Evolutionary conservation across 2,329 filamentous ascomycete genomes (phyloP).

Genomic region (Colletotrichum zoysiae): DNA sequence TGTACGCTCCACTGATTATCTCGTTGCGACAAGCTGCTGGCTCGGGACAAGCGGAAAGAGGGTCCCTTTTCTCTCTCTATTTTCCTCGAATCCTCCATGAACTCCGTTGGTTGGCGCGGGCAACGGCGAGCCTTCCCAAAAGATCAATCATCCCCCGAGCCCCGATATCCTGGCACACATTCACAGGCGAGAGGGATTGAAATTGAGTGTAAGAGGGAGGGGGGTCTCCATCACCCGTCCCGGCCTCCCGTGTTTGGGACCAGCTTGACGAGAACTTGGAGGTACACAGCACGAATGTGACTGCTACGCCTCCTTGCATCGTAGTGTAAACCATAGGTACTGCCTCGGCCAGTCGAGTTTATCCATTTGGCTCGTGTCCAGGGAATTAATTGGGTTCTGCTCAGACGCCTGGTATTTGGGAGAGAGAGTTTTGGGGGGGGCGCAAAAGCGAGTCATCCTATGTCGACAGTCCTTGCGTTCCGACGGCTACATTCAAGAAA

Average conservation of each 20-base stretch:
- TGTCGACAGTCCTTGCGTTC: constrained; percentile 18
- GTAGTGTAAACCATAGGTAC: not conserved
- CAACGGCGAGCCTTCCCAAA: constrained; percentile 40
- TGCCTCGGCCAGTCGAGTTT: constrained; percentile 20
- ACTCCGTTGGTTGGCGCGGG: constrained; percentile 37
- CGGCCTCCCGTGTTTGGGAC: constrained; percentile 31
- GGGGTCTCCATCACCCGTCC: constrained; percentile 26
- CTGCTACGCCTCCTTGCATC: not conserved
- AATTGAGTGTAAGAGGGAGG: constrained; percentile 6
- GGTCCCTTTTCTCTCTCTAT: not conserved
- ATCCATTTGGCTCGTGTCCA: not conserved
- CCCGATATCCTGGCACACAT: constrained; percentile 18
- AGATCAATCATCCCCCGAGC: constrained; percentile 16
- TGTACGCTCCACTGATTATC: constrained; percentile 35
- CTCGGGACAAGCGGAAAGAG: constrained; percentile 17
- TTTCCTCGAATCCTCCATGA: not conserved
- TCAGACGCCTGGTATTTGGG: constrained; percentile 12
- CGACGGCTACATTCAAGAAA: constrained; percentile 5
- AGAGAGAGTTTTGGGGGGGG: not conserved
- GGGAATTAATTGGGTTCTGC: constrained; percentile 7
- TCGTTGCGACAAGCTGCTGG: constrained; percentile 31
- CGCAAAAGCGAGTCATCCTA: constrained; percentile 11
- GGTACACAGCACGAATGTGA: not conserved
- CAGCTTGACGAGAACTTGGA: constrained; percentile 23
- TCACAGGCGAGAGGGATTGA: constrained; percentile 26